These are phyloP conservation scores for Takakia lepidozioides DNA, from an alignment of 225 moss, liverwort and hornwort species.

Conservation along the genomic window DNA sequence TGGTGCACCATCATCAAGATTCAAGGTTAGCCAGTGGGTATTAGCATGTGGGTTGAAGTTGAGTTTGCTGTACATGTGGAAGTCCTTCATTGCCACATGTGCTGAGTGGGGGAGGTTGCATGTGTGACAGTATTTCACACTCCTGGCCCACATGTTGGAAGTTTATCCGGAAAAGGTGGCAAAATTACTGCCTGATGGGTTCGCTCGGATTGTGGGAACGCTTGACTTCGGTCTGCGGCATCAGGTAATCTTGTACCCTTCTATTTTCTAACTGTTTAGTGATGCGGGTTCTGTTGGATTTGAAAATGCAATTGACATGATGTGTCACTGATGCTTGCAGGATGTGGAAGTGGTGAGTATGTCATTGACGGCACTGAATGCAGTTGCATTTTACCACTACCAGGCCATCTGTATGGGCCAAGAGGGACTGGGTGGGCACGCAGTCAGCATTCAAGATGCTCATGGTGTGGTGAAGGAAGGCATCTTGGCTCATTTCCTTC, in stretches of 20 bases:
- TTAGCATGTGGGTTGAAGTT: too few species aligned
- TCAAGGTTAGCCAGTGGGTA: too few species aligned
- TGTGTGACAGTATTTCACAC: conserved; percentile 99
- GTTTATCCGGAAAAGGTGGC: conserved; percentile 99
- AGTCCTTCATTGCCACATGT: too few species aligned
- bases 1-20: too few species aligned
- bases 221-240: conserved; percentile 91
- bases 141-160: conserved; percentile 98
- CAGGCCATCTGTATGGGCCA: conserved; percentile 88
- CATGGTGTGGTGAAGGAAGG: conserved; percentile 81
- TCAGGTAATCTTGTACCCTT: conserved; percentile 38
- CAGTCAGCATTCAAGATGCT: conserved; percentile 42
- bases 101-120: too few species aligned
- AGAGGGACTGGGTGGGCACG: conserved; percentile 90
- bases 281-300: background rate
- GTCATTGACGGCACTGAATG: conserved; percentile 96
- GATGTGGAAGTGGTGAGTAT: conserved; percentile 99
- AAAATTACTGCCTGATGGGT: conserved; percentile 80
- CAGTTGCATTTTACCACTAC: conserved; percentile 98
- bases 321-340: conserved; percentile 48
- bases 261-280: background rate
- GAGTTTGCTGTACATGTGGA: too few species aligned
- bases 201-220: conserved; percentile 83
- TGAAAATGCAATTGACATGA: too few species aligned
- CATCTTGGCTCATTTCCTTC: conserved; percentile 82